Conservation (phyloP, 805 yeast genomes). For the Teunomyces tritomae region DNA sequence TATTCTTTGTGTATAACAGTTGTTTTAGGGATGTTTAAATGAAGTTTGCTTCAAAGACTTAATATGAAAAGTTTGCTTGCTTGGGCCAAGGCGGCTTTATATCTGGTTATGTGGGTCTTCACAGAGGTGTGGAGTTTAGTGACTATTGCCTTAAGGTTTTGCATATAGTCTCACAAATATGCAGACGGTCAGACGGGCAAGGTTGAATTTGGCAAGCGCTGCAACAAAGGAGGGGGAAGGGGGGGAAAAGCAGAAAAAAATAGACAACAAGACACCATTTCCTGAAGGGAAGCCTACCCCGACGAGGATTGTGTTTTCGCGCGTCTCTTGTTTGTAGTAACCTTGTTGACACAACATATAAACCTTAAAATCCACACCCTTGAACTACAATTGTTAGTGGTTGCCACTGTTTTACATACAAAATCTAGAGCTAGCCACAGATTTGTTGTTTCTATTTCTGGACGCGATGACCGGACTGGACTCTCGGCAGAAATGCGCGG, state of each 20-base stretch:
- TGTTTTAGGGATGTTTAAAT: too few species aligned
- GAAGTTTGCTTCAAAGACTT: too few species aligned
- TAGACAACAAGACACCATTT: neutral
- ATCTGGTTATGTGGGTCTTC: neutral
- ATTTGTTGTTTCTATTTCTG: neutral
- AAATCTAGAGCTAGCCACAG: neutral
- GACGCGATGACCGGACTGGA: neutral
- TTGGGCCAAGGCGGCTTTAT: neutral
- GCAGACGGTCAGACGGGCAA: neutral
- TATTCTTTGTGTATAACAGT: neutral
- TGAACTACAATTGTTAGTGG: neutral
- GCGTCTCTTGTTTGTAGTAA: neutral
- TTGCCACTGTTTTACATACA: neutral
- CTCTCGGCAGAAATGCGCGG: conserved; percentile 2
- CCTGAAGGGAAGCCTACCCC: neutral
- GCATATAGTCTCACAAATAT: conserved; percentile 1
- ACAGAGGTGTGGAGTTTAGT: conserved; percentile 3
- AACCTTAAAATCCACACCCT: neutral
- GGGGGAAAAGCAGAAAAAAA: neutral
- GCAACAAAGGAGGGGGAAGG: conserved; percentile 1
- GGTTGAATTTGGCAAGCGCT: conserved; percentile 1
- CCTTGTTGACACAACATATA: neutral
- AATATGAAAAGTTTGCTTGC: neutral
- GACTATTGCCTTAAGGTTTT: conserved; percentile 7
- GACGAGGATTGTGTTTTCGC: neutral